Percentiles rank a stretch among this genome's conserved stretches.
Conservation (phyloP, 2,329 filamentous ascomycete genomes). For the Aspergillus sojae region DNA sequence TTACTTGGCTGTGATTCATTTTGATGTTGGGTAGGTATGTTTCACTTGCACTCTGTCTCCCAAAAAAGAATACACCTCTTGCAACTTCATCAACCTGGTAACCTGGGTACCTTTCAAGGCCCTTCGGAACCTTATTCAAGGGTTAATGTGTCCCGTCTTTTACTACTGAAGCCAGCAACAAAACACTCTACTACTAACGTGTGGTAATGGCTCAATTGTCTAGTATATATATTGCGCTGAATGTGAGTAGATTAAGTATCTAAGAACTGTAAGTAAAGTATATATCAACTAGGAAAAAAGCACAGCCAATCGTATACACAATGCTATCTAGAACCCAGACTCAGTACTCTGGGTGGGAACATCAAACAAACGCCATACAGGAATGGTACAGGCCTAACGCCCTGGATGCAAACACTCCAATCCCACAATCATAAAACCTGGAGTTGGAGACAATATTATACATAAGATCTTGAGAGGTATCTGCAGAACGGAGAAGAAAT, state of each 20-base stretch:
- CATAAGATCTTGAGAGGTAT: constrained; percentile 2
- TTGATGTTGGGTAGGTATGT: not conserved
- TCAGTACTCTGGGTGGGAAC: not conserved
- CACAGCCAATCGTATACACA: not conserved
- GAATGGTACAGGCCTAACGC: not conserved
- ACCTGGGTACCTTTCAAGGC: too few relatives aligned
- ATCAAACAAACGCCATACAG: not conserved
- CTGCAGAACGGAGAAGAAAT: not conserved
- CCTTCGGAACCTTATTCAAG: too few relatives aligned
- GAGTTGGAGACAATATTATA: not conserved
- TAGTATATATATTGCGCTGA: not conserved
- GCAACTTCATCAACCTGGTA: too few relatives aligned
- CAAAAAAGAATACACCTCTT: too few relatives aligned
- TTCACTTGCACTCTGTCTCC: not conserved
- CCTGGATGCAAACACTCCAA: not conserved
- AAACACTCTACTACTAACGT: not conserved
- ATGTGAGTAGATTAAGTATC: not conserved
- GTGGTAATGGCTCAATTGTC: not conserved
- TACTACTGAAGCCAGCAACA: not conserved
- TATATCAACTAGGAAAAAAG: not conserved
- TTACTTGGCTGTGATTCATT: not conserved
- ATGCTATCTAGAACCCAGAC: not conserved
- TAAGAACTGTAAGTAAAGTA: not conserved
- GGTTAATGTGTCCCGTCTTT: not conserved
- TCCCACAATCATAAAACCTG: not conserved